Conservation (phyloP, 1,284 basidiomycete species). For the Uromyces viciae-fabae region DNA sequence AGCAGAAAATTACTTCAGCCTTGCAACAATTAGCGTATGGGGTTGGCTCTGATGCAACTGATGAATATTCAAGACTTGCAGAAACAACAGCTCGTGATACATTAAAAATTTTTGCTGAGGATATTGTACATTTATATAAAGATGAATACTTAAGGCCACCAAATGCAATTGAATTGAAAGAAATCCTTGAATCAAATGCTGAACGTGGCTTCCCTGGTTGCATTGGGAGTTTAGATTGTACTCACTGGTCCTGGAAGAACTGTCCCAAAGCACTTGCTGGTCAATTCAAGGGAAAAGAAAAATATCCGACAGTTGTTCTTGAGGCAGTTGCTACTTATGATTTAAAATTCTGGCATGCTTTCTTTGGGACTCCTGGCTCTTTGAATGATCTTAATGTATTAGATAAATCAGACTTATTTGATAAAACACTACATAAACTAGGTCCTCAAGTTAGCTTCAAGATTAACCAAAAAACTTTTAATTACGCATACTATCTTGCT, state of each 20-base stretch:
- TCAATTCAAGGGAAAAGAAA: too few species aligned
- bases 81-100: not conserved
- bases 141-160: not conserved
- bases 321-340: constrained; percentile 15
- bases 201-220: constrained; percentile 18
- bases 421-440: not conserved
- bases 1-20: not conserved
- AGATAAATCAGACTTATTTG: not conserved
- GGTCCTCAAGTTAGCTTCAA: not conserved
- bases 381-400: constrained; percentile 30
- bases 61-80: not conserved
- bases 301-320: constrained; percentile 11
- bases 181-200: not conserved
- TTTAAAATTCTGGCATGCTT: constrained; percentile 3
- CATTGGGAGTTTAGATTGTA: constrained; percentile 22
- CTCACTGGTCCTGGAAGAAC: constrained; percentile 31
- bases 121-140: not conserved
- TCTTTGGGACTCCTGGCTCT: constrained; percentile 27
- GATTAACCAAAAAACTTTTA: constrained; percentile 4
- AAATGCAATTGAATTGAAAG: not conserved
- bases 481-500: constrained; percentile 29
- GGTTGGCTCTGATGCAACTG: not conserved
- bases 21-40: not conserved
- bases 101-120: not conserved
- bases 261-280: constrained; percentile 4